phyloP scores from a whole-genome alignment of 2,329 filamentous ascomycete species.

The Macrophomina tecta region DNA sequence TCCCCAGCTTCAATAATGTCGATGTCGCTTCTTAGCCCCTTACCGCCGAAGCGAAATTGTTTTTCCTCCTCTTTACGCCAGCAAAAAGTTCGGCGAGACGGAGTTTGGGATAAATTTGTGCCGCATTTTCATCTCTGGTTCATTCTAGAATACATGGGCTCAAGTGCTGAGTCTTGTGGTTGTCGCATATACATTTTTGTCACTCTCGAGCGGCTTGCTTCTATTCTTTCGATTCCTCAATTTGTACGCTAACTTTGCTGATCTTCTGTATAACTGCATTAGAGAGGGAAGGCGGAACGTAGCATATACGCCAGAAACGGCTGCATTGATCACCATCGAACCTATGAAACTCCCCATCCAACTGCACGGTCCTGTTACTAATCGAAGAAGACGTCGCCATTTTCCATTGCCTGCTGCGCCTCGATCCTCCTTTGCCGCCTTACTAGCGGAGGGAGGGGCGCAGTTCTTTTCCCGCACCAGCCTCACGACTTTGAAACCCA shows the following conservation, averaged over 20 bases:
- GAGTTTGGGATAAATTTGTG: slow-evolving; percentile 15
- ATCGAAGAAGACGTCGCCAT: neutral
- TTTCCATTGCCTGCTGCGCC: slow-evolving; percentile 3
- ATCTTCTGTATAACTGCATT: slow-evolving; percentile 12
- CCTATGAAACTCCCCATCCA: slow-evolving; percentile 5
- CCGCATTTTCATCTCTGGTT: slow-evolving; percentile 5
- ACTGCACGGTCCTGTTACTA: neutral
- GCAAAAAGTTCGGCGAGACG: neutral
- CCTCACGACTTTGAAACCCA: neutral
- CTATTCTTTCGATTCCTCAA: neutral
- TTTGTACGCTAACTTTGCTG: slow-evolving; percentile 1
- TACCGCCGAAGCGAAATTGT: neutral
- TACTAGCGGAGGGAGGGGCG: neutral
- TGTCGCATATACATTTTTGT: slow-evolving; percentile 3
- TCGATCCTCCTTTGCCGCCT: neutral
- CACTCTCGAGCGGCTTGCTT: neutral
- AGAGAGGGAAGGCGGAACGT: slow-evolving; percentile 5
- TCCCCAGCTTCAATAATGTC: slow-evolving; percentile 4
- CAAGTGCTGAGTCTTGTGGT: slow-evolving; percentile 24
- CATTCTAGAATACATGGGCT: slow-evolving; percentile 19
- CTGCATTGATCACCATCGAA: slow-evolving; percentile 7
- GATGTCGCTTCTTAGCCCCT: neutral
- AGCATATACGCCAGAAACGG: neutral
- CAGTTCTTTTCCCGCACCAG: neutral
- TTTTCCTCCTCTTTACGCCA: neutral